phyloP scores from a whole-genome alignment of 2,329 filamentous ascomycete species.

The Diplodia sapinea region DNA sequence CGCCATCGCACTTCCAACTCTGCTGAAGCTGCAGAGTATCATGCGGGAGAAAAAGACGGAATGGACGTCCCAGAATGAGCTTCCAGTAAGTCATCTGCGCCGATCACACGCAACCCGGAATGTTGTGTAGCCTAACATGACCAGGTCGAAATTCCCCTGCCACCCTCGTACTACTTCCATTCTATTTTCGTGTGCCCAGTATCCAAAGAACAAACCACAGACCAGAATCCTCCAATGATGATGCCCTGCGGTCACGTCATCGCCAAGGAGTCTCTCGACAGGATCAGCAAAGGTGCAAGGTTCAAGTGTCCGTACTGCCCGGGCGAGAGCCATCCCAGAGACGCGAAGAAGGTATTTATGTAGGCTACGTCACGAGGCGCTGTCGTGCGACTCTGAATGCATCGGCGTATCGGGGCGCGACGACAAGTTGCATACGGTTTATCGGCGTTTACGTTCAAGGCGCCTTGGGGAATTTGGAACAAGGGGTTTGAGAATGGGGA shows the following conservation, averaged over 20 bases:
- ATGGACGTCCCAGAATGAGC: conserved; percentile 90
- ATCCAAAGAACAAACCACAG: conserved; percentile 93
- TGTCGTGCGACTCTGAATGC: conserved; percentile 18
- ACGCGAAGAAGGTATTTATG: conserved; percentile 75
- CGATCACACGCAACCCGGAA: background rate
- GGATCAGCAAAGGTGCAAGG: conserved; percentile 75
- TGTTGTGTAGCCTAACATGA: conserved; percentile 42
- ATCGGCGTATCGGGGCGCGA: conserved; percentile 15
- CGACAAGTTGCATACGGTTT: conserved; percentile 12
- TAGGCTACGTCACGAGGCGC: conserved; percentile 45
- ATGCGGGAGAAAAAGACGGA: conserved; percentile 89
- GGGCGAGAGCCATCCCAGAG: conserved; percentile 75
- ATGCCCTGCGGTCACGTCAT: conserved; percentile 95
- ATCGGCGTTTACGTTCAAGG: conserved; percentile 18
- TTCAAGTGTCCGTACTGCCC: conserved; percentile 99
- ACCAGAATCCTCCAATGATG: conserved; percentile 94
- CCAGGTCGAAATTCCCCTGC: conserved; percentile 69
- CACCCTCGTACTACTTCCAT: conserved; percentile 76
- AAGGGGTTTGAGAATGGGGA: background rate
- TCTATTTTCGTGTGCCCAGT: conserved; percentile 98
- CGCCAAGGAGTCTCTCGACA: conserved; percentile 79
- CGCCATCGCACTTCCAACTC: conserved; percentile 84
- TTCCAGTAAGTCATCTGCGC: conserved; percentile 70
- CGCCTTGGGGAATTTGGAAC: conserved; percentile 5
- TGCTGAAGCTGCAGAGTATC: conserved; percentile 86